A percentile compares a stretch with the other conserved stretches of the same genome.
These are phyloP conservation scores for Picocystis salinarum DNA, from an alignment of 139 green algal genomes.

Conservation along the genomic window DNA sequence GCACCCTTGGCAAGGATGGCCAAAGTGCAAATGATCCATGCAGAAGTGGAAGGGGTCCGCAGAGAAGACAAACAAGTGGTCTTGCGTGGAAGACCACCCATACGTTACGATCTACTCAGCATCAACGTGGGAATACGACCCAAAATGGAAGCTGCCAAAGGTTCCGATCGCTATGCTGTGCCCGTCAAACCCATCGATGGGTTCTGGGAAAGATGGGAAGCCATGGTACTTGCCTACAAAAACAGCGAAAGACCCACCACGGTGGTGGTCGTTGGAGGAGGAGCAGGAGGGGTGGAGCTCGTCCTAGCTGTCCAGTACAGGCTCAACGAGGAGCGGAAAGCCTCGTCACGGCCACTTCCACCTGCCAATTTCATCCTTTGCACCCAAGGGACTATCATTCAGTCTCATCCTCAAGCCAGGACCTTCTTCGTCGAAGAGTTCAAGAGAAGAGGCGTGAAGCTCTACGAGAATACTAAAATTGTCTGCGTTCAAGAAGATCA, in stretches of 20 bases:
- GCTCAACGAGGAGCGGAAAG: slow-evolving; percentile 24
- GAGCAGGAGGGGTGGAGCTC: slow-evolving; percentile 75
- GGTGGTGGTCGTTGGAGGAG: slow-evolving; percentile 73
- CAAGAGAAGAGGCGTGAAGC: slow-evolving; percentile 5
- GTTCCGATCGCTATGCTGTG: slow-evolving; percentile 37
- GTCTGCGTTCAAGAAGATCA: slow-evolving; percentile 4
- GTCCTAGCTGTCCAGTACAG: slow-evolving; percentile 51
- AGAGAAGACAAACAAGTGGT: slow-evolving; percentile 20
- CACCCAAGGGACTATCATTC: slow-evolving; percentile 17
- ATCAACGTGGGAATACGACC: slow-evolving; percentile 84
- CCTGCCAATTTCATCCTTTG: slow-evolving; percentile 17
- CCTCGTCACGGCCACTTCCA: neutral
- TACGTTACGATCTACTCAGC: slow-evolving; percentile 75
- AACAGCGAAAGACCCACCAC: neutral
- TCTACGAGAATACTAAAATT: slow-evolving; percentile 3
- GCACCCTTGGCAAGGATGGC: slow-evolving; percentile 41
- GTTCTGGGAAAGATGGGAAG: slow-evolving; percentile 26
- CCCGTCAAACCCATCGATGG: slow-evolving; percentile 82
- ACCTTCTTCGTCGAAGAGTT: too few species aligned
- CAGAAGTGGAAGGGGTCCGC: slow-evolving; percentile 28
- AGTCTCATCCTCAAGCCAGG: slow-evolving; percentile 11
- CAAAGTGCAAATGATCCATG: slow-evolving; percentile 49
- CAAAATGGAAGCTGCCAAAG: slow-evolving; percentile 23
- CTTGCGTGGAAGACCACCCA: slow-evolving; percentile 28
- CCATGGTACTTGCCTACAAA: too few species aligned